These are phyloP conservation scores for Avena sativa DNA, from an alignment of 176 grass and related monocot genomes.

Conservation along the genomic window DNA sequence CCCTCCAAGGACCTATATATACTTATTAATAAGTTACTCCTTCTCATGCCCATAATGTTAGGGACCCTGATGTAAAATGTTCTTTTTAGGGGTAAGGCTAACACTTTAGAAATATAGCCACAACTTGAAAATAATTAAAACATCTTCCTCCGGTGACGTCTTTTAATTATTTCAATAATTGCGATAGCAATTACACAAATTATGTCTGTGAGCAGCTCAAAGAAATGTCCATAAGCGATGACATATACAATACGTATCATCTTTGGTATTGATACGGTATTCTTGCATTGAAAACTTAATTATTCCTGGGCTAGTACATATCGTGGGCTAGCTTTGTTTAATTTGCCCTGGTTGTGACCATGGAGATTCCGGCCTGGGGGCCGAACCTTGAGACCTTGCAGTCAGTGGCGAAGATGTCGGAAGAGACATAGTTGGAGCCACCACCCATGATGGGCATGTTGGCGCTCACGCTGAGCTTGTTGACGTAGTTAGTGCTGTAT, in stretches of 20 bases:
- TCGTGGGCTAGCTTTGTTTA: not conserved
- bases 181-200: not conserved
- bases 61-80: too few species aligned
- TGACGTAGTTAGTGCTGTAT: constrained; percentile 56
- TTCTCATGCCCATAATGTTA: not conserved
- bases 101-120: not conserved
- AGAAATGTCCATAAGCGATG: not conserved
- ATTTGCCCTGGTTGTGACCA: not conserved
- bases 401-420: constrained; percentile 58
- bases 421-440: constrained; percentile 32
- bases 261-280: not conserved
- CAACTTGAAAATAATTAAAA: not conserved
- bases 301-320: not conserved
- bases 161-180: not conserved
- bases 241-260: not conserved
- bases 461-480: constrained; percentile 48
- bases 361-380: not conserved
- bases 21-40: too few species aligned
- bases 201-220: not conserved
- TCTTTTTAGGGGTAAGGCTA: too few species aligned
- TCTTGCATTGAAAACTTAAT: not conserved
- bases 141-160: not conserved
- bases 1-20: too few species aligned
- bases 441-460: constrained; percentile 74
- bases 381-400: constrained; percentile 53